Evolutionary conservation across 805 yeast species (phyloP).

Genomic region (Debaryomyces prosopidis): DNA sequence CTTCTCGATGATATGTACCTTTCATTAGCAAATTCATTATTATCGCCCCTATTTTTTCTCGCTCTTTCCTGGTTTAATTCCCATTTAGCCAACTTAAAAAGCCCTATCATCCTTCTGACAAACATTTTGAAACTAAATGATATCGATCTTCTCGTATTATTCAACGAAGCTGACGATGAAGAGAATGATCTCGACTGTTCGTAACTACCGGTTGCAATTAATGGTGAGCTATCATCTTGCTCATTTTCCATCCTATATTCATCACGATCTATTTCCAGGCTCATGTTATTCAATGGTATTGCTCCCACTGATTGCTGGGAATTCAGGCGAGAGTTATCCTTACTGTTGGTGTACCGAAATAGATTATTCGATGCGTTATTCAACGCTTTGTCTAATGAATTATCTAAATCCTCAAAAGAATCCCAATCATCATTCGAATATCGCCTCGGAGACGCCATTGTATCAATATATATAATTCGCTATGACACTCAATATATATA

Average conservation of each 20-base stretch:
- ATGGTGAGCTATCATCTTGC: slow-evolving; percentile 29
- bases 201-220: slow-evolving; percentile 20
- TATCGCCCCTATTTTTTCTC: slow-evolving; percentile 10
- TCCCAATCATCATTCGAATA: slow-evolving; percentile 12
- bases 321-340: slow-evolving; percentile 25
- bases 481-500: too few species aligned
- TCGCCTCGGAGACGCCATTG: slow-evolving; percentile 7
- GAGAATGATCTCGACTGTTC: slow-evolving; percentile 20
- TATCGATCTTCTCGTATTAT: slow-evolving; percentile 10
- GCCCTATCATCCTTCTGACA: slow-evolving; percentile 11
- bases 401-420: slow-evolving; percentile 64
- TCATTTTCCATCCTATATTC: slow-evolving; percentile 22
- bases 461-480: neutral
- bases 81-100: slow-evolving; percentile 23
- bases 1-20: slow-evolving; percentile 43
- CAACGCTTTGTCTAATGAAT: slow-evolving; percentile 65
- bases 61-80: slow-evolving; percentile 27
- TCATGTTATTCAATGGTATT: slow-evolving; percentile 30
- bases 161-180: slow-evolving; percentile 18
- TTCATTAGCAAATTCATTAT: slow-evolving; percentile 18
- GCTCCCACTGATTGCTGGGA: slow-evolving; percentile 27
- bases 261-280: slow-evolving; percentile 13
- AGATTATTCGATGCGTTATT: slow-evolving; percentile 48
- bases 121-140: slow-evolving; percentile 9
- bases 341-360: slow-evolving; percentile 23